Base-by-base conservation (phyloP, 306 rosid species). In the Vigna trinervia region DNA sequence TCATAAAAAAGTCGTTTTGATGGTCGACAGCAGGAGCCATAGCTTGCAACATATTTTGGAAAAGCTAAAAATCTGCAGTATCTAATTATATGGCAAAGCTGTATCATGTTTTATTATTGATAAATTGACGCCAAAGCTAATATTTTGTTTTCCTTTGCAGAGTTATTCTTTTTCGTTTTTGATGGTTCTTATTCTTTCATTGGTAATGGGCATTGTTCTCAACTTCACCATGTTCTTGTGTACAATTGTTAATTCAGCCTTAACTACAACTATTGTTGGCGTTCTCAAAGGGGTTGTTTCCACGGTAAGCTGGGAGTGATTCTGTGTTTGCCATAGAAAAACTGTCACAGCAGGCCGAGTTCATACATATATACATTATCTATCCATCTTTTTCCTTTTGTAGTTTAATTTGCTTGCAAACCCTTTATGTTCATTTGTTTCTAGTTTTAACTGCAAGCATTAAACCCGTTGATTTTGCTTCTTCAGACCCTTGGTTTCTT, bases 231-330 rank as follows among this genome's bases (percentile, higher is more conserved):
- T 95, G 98, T 95, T 95, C 90, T 84, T 91, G 81, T 95, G 99
- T 82, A 95, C 99, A 78, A 81, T 92, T 66, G 96, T 92, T 79
- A 95, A 95, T 87, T 95, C 97, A 12, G 97, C 97, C 80, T 85
- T 95, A 38, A 91, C 99, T 47, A 95, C 99, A 52, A 92, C 99
- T 34, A 92, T 95, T 45, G 97, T 95, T 32, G 99, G 97, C 9
- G 97, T 95, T 80, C 99, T 95, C 82, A 95, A 95, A 81, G 99
- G 99, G 7, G 99, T 95, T 81, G 99, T 92, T 63, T 92, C 99
- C 61, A 95, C 97, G 80, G 97, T 95, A 86, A 80, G 95, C 65
- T 17, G 47, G 46, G 41, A 75, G 39, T 20, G 66, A 57, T 41
- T 68, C 57, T 20, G 13, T 85, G 64, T 54, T 79, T 61, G 59